These are phyloP conservation scores for Didymella arachidicola DNA, from an alignment of 2,329 filamentous ascomycete genomes.

Conservation along the genomic window DNA sequence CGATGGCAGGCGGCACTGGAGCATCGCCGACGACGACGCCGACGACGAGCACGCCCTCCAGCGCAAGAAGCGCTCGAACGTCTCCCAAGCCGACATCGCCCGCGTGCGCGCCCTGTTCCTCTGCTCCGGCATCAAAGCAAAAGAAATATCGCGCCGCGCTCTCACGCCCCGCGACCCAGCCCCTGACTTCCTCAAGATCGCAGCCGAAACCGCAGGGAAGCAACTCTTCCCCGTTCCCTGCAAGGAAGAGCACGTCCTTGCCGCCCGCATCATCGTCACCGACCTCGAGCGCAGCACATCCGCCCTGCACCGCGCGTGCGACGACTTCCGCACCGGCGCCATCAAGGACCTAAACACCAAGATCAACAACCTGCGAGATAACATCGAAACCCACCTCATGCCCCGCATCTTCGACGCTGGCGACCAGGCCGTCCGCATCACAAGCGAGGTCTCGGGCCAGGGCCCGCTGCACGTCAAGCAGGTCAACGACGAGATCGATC, in stretches of 20 bases:
- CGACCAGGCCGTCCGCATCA: slow-evolving; percentile 82
- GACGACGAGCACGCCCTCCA: slow-evolving; percentile 47
- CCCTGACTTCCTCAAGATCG: slow-evolving; percentile 48
- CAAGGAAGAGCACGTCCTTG: slow-evolving; percentile 62
- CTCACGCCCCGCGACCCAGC: slow-evolving; percentile 53
- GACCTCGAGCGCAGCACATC: slow-evolving; percentile 56
- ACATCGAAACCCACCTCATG: slow-evolving; percentile 60
- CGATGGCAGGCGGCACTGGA: slow-evolving; percentile 62
- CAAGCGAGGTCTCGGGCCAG: slow-evolving; percentile 75
- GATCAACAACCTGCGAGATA: slow-evolving; percentile 55
- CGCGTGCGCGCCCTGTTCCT: slow-evolving; percentile 79
- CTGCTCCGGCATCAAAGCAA: slow-evolving; percentile 87
- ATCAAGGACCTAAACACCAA: slow-evolving; percentile 55
- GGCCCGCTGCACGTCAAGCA: slow-evolving; percentile 83
- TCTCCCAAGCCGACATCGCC: slow-evolving; percentile 73
- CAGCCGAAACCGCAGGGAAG: slow-evolving; percentile 54
- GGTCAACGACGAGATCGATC: slow-evolving; percentile 76
- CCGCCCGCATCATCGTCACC: slow-evolving; percentile 60
- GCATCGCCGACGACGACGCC: slow-evolving; percentile 58
- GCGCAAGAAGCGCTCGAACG: slow-evolving; percentile 30
- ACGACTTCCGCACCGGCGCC: slow-evolving; percentile 57
- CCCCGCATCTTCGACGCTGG: slow-evolving; percentile 71
- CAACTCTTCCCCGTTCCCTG: slow-evolving; percentile 56
- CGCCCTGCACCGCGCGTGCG: slow-evolving; percentile 60
- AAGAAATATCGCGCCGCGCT: slow-evolving; percentile 75